Percentiles rank a stretch among this genome's conserved stretches.
Evolutionary conservation across 2,329 filamentous ascomycete species (phyloP).

Genomic region (Aspergillus pseudoterreus): DNA sequence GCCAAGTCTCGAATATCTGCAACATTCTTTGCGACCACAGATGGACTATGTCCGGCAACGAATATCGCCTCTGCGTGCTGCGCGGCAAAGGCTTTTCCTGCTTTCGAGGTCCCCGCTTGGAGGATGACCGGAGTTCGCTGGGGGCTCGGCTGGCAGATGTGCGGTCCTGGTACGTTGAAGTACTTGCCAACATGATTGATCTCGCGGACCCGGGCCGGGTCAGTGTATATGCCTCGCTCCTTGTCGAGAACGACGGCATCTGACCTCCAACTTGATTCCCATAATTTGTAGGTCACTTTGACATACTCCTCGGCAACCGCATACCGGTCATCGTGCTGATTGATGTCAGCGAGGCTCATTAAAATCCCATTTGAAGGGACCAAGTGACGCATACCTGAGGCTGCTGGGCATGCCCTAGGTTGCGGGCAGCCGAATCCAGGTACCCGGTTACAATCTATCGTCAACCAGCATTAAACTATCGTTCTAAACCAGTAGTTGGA

Average conservation of each 20-base stretch:
- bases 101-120: conserved; percentile 65
- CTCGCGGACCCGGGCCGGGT: conserved; percentile 55
- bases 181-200: conserved; percentile 66
- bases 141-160: conserved; percentile 63
- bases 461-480: conserved; percentile 8
- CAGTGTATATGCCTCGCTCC: conserved; percentile 57
- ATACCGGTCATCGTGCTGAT: conserved; percentile 63
- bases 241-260: conserved; percentile 62
- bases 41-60: conserved; percentile 61
- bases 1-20: conserved; percentile 60
- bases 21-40: conserved; percentile 59
- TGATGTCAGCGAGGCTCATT: neutral
- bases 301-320: conserved; percentile 62
- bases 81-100: conserved; percentile 64
- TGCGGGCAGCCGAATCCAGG: conserved; percentile 62
- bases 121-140: conserved; percentile 67
- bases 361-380: no score
- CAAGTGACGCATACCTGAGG: conserved; percentile 28
- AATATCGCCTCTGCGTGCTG: conserved; percentile 71
- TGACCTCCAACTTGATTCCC: conserved; percentile 64
- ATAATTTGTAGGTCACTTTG: conserved; percentile 63
- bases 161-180: conserved; percentile 61
- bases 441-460: conserved; percentile 63
- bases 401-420: conserved; percentile 57
- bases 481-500: neutral